Base-by-base conservation (phyloP, 176 grass and related monocot species). In the Aegilops sharonensis region DNA sequence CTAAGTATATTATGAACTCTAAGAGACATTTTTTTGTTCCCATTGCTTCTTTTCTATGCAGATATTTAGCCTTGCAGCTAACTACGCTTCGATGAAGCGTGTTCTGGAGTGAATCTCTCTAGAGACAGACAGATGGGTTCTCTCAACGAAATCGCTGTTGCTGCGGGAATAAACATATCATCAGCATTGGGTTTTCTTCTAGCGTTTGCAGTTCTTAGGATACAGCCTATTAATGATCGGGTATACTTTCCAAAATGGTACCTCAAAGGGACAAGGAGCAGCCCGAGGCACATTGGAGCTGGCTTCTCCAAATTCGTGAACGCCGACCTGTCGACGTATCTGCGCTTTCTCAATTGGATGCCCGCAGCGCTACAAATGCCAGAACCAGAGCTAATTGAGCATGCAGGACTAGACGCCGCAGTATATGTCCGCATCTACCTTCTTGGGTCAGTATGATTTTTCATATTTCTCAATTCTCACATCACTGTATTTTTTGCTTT, bases 231-330 rank as follows among this genome's bases (percentile, higher is more conserved):
- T 50, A 98, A 98, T 76, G 95, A 98, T 79, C 87, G 93, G 65
- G 95, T 98, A 5, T 98, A 95, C 81, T 98, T 98, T 84, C 95
- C 95, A 52, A 98, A 91, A 87, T 98, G 95, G 93, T 95, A 98
- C 70, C 93, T 98, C 39, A 98, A 93, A 85, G 93, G 93, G 34
- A 93, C 89, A 84, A 95, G 93, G 84, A 95, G 89, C 89, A 98
- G 89, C 87, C 93, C 95, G 71, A 79, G 89, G 60, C 43, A 83
- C 76, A 20, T 89, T 11, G 54, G 89, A 78, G 89, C 85, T 79
- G 72, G 79, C 35, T 83, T 95, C 76, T 87, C 77, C 5, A 98
- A 95, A 69, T 95, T 98, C 64, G 85, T 98, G 48, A 98, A 98
- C n/a, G 81, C 91, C 11, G 91, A 98, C 83, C 47, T 90, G 17